Conservation (phyloP, 2,329 filamentous ascomycete genomes). For the Emericellopsis atlantica region DNA sequence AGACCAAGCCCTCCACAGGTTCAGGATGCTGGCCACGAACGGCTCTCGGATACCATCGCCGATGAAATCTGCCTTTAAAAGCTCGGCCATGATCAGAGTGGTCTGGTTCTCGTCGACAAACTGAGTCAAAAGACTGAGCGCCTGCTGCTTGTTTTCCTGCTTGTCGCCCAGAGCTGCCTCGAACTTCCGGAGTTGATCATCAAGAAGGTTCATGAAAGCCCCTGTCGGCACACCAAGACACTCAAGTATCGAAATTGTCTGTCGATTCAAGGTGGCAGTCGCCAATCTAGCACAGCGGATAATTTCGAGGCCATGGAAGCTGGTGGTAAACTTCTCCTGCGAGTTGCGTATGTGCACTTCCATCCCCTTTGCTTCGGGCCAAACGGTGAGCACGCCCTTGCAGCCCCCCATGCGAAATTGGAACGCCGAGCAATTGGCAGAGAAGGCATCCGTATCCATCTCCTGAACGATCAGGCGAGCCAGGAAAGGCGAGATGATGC, state of each 20-base stretch:
- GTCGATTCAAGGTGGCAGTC: slow-evolving; percentile 72
- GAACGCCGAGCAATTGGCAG: slow-evolving; percentile 60
- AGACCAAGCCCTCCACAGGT: slow-evolving; percentile 80
- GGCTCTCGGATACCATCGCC: slow-evolving; percentile 49
- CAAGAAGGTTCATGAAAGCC: slow-evolving; percentile 56
- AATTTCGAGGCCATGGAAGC: slow-evolving; percentile 66
- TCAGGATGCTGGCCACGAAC: slow-evolving; percentile 67
- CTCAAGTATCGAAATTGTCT: slow-evolving; percentile 78
- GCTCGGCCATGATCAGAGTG: slow-evolving; percentile 59
- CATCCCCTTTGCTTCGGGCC: slow-evolving; percentile 50
- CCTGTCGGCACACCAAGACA: slow-evolving; percentile 57
- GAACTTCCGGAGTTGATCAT: slow-evolving; percentile 54
- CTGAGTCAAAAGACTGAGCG: slow-evolving; percentile 54
- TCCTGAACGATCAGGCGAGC: slow-evolving; percentile 63
- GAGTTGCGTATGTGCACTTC: slow-evolving; percentile 72
- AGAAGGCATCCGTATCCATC: slow-evolving; percentile 43
- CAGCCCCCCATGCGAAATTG: slow-evolving; percentile 89
- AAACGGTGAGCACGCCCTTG: slow-evolving; percentile 77
- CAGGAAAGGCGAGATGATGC: slow-evolving; percentile 74
- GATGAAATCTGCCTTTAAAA: slow-evolving; percentile 76
- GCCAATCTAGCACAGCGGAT: slow-evolving; percentile 69
- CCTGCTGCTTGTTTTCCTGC: slow-evolving; percentile 43
- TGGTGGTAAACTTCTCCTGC: slow-evolving; percentile 74
- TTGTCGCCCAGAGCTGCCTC: slow-evolving; percentile 57
- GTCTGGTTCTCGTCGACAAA: slow-evolving; percentile 79